phyloP scores from a whole-genome alignment of 129 eudicot genomes.

The Apium graveolens region DNA sequence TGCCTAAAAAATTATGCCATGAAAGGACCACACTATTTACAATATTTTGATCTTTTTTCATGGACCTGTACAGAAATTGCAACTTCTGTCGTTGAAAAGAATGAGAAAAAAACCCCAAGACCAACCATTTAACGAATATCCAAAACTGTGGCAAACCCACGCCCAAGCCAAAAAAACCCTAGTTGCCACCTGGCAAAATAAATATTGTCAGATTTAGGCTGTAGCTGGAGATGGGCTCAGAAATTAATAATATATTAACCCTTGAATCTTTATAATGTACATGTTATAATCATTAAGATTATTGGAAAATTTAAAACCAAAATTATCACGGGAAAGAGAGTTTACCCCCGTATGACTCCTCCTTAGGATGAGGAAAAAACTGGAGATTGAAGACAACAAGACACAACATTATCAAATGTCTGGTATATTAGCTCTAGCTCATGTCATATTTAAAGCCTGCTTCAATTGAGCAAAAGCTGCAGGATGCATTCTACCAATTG shows the following conservation, averaged over 20 bases:
- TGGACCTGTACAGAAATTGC: conserved; percentile 19
- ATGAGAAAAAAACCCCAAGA: conserved; percentile 5
- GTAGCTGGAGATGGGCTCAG: not conserved
- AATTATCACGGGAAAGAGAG: conserved; percentile 4
- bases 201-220: not conserved
- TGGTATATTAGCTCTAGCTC: conserved; percentile 12
- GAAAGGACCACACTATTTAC: conserved; percentile 68
- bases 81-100: conserved; percentile 5
- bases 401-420: not conserved
- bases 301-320: not conserved
- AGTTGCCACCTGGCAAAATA: conserved; percentile 22
- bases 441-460: conserved; percentile 85
- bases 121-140: conserved; percentile 16
- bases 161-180: conserved; percentile 8
- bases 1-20: conserved; percentile 47
- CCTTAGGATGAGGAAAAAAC: conserved; percentile 13
- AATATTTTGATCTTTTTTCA: conserved; percentile 14
- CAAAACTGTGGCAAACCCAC: conserved; percentile 23
- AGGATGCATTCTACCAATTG: conserved; percentile 84
- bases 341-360: conserved; percentile 20
- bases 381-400: not conserved
- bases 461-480: conserved; percentile 78
- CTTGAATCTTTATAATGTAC: not conserved
- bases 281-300: not conserved
- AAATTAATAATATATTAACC: not conserved